These are phyloP conservation scores for Penicillium sp. DNA, from an alignment of 2,329 filamentous ascomycete genomes.

Conservation along the genomic window DNA sequence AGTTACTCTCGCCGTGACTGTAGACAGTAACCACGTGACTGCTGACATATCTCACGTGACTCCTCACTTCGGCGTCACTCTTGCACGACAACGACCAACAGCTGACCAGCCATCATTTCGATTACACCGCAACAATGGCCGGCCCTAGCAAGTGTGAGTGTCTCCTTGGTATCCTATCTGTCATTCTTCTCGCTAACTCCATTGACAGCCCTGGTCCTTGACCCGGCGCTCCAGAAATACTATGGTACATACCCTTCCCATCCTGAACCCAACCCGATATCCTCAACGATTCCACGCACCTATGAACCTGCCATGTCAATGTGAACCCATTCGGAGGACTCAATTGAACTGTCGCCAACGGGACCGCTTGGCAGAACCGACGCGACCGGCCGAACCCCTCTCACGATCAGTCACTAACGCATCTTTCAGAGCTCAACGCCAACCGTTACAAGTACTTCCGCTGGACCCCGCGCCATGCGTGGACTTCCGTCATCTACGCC, in stretches of 20 bases:
- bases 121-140: slow-evolving; percentile 49
- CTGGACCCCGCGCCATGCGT: slow-evolving; percentile 84
- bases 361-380: neutral
- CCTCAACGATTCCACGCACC: slow-evolving; percentile 1
- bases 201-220: slow-evolving; percentile 50
- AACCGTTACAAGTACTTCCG: slow-evolving; percentile 95
- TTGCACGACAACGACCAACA: neutral
- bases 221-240: slow-evolving; percentile 54
- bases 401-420: slow-evolving; percentile 17
- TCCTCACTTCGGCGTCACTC: neutral
- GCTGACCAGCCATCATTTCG: neutral
- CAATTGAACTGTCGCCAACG: neutral
- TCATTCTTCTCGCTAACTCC: slow-evolving; percentile 51
- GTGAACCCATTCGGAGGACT: neutral
- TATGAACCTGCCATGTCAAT: neutral
- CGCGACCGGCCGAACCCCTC: neutral
- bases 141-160: slow-evolving; percentile 54
- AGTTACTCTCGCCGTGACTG: too few relatives aligned
- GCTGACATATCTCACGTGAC: slow-evolving; percentile 2
- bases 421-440: slow-evolving; percentile 70
- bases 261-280: slow-evolving; percentile 5
- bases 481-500: slow-evolving; percentile 77
- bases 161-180: neutral
- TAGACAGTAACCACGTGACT: slow-evolving; percentile 1
- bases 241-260: slow-evolving; percentile 48